Evolutionary conservation across 257 asterid genomes (phyloP).

Genomic region (Rubia yunnanensis): DNA sequence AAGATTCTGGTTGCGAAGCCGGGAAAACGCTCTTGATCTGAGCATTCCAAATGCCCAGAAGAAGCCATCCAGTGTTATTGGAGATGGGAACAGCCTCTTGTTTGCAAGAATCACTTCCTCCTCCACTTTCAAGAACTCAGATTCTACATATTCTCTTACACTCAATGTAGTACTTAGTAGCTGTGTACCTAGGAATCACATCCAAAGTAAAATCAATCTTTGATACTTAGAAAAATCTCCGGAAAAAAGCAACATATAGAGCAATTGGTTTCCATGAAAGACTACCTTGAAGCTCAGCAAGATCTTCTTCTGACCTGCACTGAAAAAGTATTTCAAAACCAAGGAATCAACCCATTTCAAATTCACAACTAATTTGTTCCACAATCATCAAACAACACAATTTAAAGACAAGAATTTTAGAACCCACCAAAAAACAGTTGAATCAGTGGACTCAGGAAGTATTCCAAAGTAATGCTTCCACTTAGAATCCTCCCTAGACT

Average conservation of each 20-base stretch:
- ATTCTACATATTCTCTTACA: slow-evolving; percentile 75
- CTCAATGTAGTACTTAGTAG: slow-evolving; percentile 76
- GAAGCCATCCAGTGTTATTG: slow-evolving; percentile 73
- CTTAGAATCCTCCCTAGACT: slow-evolving; percentile 58
- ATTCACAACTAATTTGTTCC: neutral
- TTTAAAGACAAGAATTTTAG: neutral
- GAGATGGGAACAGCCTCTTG: slow-evolving; percentile 65
- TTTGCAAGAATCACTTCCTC: slow-evolving; percentile 69
- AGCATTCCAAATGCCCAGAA: slow-evolving; percentile 96
- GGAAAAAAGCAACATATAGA: neutral
- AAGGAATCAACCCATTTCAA: slow-evolving; percentile 23
- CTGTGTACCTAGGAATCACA: slow-evolving; percentile 61
- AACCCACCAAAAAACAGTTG: slow-evolving; percentile 89
- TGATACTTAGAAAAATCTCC: neutral
- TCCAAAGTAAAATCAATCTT: slow-evolving; percentile 4
- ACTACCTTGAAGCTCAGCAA: slow-evolving; percentile 86
- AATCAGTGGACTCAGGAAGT: slow-evolving; percentile 68
- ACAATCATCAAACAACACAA: neutral
- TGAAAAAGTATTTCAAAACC: slow-evolving; percentile 47
- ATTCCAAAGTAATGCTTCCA: slow-evolving; percentile 62
- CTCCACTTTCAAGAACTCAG: slow-evolving; percentile 58
- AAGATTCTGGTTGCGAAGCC: slow-evolving; percentile 73
- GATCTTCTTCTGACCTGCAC: slow-evolving; percentile 99
- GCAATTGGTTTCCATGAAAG: neutral
- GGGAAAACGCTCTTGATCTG: slow-evolving; percentile 88